Evolutionary conservation across 345 rosid genomes (phyloP).

Genomic region (Heritiera littoralis): DNA sequence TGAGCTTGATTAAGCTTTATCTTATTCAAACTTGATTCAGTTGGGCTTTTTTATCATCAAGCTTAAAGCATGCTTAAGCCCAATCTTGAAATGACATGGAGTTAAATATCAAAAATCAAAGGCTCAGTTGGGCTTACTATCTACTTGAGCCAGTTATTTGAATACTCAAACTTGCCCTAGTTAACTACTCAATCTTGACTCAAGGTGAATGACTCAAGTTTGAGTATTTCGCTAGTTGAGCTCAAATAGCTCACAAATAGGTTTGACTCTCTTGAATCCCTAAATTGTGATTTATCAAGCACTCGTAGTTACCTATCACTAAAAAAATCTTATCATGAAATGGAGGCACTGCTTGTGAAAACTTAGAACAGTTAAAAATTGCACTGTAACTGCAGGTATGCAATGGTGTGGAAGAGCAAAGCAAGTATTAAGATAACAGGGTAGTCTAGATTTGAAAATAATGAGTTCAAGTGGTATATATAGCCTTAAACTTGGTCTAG

Average conservation of each 20-base stretch:
- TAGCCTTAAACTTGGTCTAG: neutral
- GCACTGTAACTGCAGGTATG: neutral
- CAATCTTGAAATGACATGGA: neutral
- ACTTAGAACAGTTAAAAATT: neutral
- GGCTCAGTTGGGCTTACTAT: neutral
- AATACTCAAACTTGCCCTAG: neutral
- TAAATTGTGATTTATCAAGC: neutral
- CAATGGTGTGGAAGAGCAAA: neutral
- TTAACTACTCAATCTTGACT: neutral
- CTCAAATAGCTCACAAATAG: neutral
- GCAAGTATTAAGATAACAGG: neutral
- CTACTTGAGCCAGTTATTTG: neutral
- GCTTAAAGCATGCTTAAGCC: neutral
- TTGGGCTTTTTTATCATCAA: neutral
- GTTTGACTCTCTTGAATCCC: neutral
- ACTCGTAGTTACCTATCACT: neutral
- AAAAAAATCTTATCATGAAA: neutral
- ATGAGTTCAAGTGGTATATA: neutral
- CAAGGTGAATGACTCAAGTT: neutral
- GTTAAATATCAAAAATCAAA: neutral
- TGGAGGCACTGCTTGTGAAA: neutral
- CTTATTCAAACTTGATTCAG: neutral
- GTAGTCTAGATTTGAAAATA: neutral
- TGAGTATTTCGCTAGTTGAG: neutral
- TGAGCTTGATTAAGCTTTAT: neutral